phyloP scores from a whole-genome alignment of 2,329 filamentous ascomycete genomes.

The Metarhizium sp. region DNA sequence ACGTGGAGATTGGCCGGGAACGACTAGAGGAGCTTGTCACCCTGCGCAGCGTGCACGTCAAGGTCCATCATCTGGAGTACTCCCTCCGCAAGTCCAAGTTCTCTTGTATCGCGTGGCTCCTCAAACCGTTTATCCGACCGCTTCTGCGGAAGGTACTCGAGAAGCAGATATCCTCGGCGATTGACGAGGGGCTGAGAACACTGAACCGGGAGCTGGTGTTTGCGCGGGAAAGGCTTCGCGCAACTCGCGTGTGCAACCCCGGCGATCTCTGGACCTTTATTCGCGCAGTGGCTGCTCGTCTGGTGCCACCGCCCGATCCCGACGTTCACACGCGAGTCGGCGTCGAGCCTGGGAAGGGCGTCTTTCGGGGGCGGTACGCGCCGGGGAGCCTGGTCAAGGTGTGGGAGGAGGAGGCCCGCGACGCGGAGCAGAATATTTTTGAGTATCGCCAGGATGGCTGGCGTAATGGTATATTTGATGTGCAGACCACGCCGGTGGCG shows the following conservation, averaged over 20 bases:
- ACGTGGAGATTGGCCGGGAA: constrained; percentile 74
- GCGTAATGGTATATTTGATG: constrained; percentile 76
- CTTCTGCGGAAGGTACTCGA: constrained; percentile 74
- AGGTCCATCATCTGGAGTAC: constrained; percentile 82
- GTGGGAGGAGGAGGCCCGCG: constrained; percentile 73
- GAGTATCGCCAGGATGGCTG: constrained; percentile 65
- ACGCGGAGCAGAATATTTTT: constrained; percentile 64
- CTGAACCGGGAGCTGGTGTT: constrained; percentile 81
- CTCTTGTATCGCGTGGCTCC: constrained; percentile 67
- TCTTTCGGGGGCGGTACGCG: constrained; percentile 79
- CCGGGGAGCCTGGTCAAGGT: constrained; percentile 82
- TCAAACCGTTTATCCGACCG: constrained; percentile 76
- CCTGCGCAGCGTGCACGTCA: constrained; percentile 65
- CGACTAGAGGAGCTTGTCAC: constrained; percentile 72
- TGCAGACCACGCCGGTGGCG: constrained; percentile 23
- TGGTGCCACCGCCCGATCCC: constrained; percentile 63
- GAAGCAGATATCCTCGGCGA: constrained; percentile 61
- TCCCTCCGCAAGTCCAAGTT: constrained; percentile 65
- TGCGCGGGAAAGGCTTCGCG: constrained; percentile 76
- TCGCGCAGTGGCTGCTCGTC: constrained; percentile 67
- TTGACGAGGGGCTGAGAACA: constrained; percentile 59
- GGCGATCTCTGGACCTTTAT: constrained; percentile 74
- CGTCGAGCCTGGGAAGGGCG: constrained; percentile 44
- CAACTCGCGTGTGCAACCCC: constrained; percentile 72
- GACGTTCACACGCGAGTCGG: constrained; percentile 69